Evolutionary conservation across 1,284 basidiomycete genomes (phyloP).

Genomic region (Irpex sp.): DNA sequence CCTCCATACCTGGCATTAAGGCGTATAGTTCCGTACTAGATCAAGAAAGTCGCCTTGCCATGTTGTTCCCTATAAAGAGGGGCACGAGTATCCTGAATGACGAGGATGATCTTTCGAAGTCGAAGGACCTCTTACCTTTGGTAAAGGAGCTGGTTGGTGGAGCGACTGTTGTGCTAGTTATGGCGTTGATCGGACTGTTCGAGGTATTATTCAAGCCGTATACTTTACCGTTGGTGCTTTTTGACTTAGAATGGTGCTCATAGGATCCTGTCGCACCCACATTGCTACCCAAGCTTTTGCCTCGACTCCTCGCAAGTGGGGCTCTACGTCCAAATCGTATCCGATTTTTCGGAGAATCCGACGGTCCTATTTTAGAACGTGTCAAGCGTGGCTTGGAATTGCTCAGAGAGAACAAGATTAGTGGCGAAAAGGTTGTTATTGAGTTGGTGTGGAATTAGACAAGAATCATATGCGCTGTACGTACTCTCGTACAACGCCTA

Average conservation of each 20-base stretch:
- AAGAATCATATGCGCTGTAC: too few relatives aligned
- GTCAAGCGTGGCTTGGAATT: conserved; percentile 6
- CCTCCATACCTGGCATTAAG: conserved; percentile 34
- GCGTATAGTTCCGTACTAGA: conserved; percentile 32
- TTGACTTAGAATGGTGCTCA: neutral
- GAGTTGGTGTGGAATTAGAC: neutral
- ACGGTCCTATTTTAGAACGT: neutral
- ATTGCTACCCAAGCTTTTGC: conserved; percentile 1
- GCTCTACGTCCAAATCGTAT: neutral
- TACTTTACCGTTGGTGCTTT: neutral
- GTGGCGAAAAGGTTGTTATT: conserved; percentile 11
- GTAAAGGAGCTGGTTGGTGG: neutral
- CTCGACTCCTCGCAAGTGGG: conserved; percentile 3
- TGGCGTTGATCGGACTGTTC: neutral
- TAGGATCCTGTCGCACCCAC: neutral
- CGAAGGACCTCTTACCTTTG: neutral
- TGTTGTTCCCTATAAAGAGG: conserved; percentile 46
- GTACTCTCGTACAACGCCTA: too few relatives aligned
- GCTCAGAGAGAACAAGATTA: conserved; percentile 6
- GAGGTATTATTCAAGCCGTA: neutral
- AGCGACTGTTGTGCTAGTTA: neutral
- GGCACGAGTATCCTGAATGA: conserved; percentile 1
- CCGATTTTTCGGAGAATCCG: too few relatives aligned
- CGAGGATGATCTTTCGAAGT: neutral
- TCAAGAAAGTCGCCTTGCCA: conserved; percentile 35